phyloP scores from a whole-genome alignment of 345 rosid genomes.

The Euphorbia peplus region DNA sequence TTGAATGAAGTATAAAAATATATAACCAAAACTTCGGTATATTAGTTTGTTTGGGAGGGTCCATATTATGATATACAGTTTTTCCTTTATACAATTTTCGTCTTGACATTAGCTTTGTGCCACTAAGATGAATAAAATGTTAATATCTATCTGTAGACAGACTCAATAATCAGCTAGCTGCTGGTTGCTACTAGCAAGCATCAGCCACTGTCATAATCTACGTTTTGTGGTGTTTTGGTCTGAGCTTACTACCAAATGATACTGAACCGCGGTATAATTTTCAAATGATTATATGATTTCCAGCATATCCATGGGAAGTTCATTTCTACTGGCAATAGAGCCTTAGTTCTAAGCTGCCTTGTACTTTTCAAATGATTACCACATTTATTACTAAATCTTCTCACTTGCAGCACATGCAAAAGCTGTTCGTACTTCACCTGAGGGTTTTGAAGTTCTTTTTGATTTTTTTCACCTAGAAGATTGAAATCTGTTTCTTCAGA shows the following conservation, averaged over 20 bases:
- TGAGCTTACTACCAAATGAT: background rate
- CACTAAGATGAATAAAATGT: background rate
- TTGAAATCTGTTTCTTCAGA: background rate
- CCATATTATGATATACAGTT: background rate
- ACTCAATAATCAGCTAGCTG: background rate
- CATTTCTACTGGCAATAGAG: background rate
- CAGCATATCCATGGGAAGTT: background rate
- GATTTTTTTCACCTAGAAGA: background rate
- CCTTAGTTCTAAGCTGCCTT: conserved; percentile 1
- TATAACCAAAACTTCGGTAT: background rate
- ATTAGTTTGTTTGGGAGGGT: background rate
- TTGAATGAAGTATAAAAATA: background rate
- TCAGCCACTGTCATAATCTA: background rate
- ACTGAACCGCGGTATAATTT: background rate
- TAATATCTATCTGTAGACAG: background rate
- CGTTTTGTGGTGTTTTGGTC: background rate
- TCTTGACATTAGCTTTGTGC: background rate
- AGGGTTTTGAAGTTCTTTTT: background rate
- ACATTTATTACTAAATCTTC: background rate
- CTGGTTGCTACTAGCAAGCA: background rate
- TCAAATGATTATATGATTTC: background rate
- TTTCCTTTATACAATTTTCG: too few relatives aligned
- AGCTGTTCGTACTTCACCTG: background rate
- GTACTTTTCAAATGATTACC: background rate
- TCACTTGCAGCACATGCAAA: background rate